These are phyloP conservation scores for Ligustrum vulgare DNA, from an alignment of 257 asterid genomes.

Conservation along the genomic window DNA sequence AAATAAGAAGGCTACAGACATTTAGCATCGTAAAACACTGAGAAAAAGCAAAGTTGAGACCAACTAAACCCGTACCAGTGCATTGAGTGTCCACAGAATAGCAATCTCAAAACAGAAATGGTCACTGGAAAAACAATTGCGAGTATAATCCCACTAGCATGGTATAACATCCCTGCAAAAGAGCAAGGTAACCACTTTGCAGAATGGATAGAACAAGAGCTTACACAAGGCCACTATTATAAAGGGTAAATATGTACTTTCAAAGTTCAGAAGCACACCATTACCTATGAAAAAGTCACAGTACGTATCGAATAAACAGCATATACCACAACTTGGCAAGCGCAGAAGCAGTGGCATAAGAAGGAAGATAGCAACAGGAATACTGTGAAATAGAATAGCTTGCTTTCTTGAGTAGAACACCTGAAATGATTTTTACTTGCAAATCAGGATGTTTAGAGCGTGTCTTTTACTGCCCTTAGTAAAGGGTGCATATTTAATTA, in stretches of 20 bases:
- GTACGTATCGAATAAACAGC: constrained; percentile 46
- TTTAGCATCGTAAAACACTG: constrained; percentile 12
- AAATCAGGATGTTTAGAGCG: constrained; percentile 3
- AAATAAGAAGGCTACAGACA: constrained; percentile 7
- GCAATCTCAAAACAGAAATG: constrained; percentile 67
- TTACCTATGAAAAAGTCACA: constrained; percentile 78
- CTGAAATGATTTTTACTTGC: constrained; percentile 46
- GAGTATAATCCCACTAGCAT: constrained; percentile 65
- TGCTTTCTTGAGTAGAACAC: constrained; percentile 68
- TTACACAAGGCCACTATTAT: constrained; percentile 12
- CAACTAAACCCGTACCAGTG: constrained; percentile 58
- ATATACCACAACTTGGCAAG: constrained; percentile 50
- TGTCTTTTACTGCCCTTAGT: constrained; percentile 14
- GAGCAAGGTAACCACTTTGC: constrained; percentile 21
- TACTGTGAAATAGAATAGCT: constrained; percentile 71
- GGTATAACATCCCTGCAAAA: constrained; percentile 69
- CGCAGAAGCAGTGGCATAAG: constrained; percentile 73
- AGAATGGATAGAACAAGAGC: constrained; percentile 10
- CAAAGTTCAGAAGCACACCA: constrained; percentile 22
- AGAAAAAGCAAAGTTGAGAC: constrained; percentile 22
- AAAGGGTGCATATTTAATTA: constrained; percentile 13
- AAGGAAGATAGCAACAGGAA: constrained; percentile 75
- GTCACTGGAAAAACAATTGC: constrained; percentile 67
- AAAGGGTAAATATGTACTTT: constrained; percentile 14
- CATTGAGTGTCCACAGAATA: constrained; percentile 74